A percentile compares a stretch with the other conserved stretches of the same genome.
These are phyloP conservation scores for Larix sibirica DNA, from an alignment of 83 land plant genomes.

Conservation along the genomic window DNA sequence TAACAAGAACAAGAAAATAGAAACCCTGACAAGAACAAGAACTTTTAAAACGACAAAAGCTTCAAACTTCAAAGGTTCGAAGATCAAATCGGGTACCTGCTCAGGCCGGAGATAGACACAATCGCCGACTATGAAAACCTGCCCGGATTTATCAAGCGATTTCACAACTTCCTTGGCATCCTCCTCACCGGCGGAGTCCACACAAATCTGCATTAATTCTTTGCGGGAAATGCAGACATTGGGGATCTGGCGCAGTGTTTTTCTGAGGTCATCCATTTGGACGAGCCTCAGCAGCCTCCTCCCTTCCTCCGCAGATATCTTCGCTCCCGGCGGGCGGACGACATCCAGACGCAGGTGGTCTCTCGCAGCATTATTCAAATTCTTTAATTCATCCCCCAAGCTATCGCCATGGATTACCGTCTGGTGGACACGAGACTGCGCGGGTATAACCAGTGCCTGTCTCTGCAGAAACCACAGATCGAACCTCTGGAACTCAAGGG, in stretches of 20 bases:
- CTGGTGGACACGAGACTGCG: no score
- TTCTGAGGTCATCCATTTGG: conserved; percentile 32
- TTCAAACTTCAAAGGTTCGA: background rate
- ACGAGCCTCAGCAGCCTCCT: conserved; percentile 40
- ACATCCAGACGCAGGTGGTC: no score
- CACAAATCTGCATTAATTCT: conserved; percentile 38
- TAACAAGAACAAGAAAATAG: background rate
- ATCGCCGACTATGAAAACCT: conserved; percentile 11
- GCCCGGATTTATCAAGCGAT: conserved; percentile 24
- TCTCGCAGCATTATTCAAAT: no score
- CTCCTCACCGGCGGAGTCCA: conserved; percentile 3
- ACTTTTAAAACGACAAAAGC: background rate
- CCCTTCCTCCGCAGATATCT: conserved; percentile 29
- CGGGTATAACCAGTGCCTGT: no score
- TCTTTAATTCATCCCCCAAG: no score
- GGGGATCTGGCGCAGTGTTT: conserved; percentile 24
- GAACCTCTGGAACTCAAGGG: no score
- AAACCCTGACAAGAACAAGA: background rate
- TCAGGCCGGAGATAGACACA: conserved; percentile 20
- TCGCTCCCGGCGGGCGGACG: background rate
- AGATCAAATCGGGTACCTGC: conserved; percentile 7
- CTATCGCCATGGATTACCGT: no score
- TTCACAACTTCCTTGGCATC: background rate
- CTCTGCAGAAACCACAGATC: no score
- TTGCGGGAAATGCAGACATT: conserved; percentile 30